phyloP scores from a whole-genome alignment of 768 basidiomycete species.

The Suillus variegatus region DNA sequence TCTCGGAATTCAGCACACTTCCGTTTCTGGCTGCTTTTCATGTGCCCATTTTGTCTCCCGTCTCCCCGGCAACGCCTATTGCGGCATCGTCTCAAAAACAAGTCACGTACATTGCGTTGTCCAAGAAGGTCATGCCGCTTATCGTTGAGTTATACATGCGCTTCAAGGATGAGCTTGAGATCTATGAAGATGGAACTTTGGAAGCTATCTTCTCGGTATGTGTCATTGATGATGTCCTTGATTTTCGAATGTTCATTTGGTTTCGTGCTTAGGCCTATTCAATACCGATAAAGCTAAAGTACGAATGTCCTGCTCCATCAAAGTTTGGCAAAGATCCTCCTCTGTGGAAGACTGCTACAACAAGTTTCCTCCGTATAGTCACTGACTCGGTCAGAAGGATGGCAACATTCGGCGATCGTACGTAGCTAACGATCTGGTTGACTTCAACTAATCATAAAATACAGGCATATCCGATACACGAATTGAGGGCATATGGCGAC shows the following conservation, averaged over 20 bases:
- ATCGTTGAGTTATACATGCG: slow-evolving; percentile 75
- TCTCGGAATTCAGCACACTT: slow-evolving; percentile 85
- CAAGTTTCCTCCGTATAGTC: slow-evolving; percentile 71
- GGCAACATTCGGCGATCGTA: slow-evolving; percentile 51
- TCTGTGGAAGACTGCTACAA: slow-evolving; percentile 95
- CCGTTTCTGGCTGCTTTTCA: slow-evolving; percentile 84
- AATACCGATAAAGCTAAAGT: slow-evolving; percentile 91
- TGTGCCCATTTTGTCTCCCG: slow-evolving; percentile 9
- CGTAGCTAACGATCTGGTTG: slow-evolving; percentile 14
- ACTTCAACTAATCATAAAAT: background rate
- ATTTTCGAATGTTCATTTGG: background rate
- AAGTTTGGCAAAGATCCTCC: slow-evolving; percentile 86
- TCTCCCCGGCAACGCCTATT: slow-evolving; percentile 14
- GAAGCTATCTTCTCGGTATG: slow-evolving; percentile 80
- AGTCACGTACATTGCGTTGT: slow-evolving; percentile 87
- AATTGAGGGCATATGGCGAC: slow-evolving; percentile 83
- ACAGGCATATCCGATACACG: slow-evolving; percentile 61
- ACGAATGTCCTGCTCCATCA: slow-evolving; percentile 89
- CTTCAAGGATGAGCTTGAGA: slow-evolving; percentile 33
- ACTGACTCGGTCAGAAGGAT: slow-evolving; percentile 63
- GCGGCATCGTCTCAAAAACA: slow-evolving; percentile 48
- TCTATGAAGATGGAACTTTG: slow-evolving; percentile 70
- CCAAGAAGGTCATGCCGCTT: slow-evolving; percentile 85
- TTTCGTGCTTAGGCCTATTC: slow-evolving; percentile 65
- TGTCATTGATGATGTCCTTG: background rate